phyloP scores from a whole-genome alignment of 2,329 filamentous ascomycete species.

The Decorospora gaudefroyi region DNA sequence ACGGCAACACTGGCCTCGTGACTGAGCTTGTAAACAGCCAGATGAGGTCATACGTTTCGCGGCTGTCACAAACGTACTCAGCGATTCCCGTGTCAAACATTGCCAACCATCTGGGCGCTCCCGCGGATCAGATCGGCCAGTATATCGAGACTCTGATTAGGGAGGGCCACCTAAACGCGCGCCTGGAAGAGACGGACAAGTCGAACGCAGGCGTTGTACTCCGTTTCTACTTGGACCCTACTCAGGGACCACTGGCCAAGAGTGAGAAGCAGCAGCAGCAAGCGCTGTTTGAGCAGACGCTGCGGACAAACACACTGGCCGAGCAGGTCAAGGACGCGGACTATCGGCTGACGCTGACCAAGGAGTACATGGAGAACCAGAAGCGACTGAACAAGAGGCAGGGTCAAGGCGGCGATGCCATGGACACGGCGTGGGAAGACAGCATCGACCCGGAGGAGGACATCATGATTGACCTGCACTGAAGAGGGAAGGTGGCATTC shows the following conservation, averaged over 20 bases:
- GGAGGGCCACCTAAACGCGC: constrained; percentile 57
- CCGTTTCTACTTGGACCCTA: constrained; percentile 55
- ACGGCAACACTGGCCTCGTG: constrained; percentile 75
- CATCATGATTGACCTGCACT: constrained; percentile 47
- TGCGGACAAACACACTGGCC: constrained; percentile 57
- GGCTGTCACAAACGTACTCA: constrained; percentile 72
- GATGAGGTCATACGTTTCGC: constrained; percentile 74
- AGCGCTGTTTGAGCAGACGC: constrained; percentile 56
- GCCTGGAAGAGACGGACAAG: constrained; percentile 52
- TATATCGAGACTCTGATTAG: constrained; percentile 60
- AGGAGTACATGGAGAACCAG: constrained; percentile 61
- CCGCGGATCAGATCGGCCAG: constrained; percentile 57
- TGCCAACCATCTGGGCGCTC: constrained; percentile 55
- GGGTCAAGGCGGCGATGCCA: constrained; percentile 39
- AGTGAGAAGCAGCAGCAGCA: constrained; percentile 48
- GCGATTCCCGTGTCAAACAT: constrained; percentile 63
- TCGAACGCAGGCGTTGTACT: constrained; percentile 54
- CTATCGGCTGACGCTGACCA: constrained; percentile 60
- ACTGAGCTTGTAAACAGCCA: constrained; percentile 71
- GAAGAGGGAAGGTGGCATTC: constrained; percentile 7
- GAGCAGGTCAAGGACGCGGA: constrained; percentile 60
- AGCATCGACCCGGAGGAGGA: constrained; percentile 45
- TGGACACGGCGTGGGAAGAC: constrained; percentile 47
- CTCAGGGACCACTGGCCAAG: constrained; percentile 46
- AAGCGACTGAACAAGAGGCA: constrained; percentile 54